A percentile compares a stretch with the other conserved stretches of the same genome.
Conservation (phyloP, 73 alveolate genomes). For the Paramecium octaurelia region DNA sequence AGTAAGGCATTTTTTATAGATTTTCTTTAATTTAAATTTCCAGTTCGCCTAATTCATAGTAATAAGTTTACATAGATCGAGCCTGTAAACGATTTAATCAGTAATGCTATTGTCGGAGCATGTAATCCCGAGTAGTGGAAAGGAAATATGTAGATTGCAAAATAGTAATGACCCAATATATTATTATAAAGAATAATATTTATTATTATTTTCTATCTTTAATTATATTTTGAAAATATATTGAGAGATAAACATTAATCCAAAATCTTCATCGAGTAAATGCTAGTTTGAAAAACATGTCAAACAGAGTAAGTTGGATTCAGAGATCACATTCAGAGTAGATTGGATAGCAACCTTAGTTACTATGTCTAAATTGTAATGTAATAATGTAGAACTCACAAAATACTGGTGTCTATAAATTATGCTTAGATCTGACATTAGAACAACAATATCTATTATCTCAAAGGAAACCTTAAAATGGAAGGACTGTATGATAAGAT, state of each 20-base stretch:
- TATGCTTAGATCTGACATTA: not conserved
- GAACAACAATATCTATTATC: no score
- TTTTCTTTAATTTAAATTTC: not conserved
- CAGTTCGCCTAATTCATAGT: not conserved
- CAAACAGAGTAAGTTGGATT: not conserved
- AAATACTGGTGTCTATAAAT: not conserved
- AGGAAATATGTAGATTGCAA: not conserved
- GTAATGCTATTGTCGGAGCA: not conserved
- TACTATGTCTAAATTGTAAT: not conserved
- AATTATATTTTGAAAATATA: not conserved
- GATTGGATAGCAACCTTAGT: not conserved
- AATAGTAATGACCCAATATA: no score
- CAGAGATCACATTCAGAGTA: not conserved
- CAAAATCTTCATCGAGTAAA: not conserved
- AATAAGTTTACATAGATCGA: not conserved
- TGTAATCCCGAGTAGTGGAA: not conserved
- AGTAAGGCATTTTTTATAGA: not conserved
- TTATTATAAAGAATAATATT: no score
- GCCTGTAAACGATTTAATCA: not conserved
- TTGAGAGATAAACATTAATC: not conserved
- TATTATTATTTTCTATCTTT: not conserved
- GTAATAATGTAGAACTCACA: not conserved
- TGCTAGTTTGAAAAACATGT: not conserved
- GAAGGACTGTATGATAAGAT: slow-evolving; percentile 27
- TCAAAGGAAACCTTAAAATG: slow-evolving; percentile 37